Percentiles rank a stretch among this genome's conserved stretches.
Evolutionary conservation across 345 rosid species (phyloP).

Genomic region (Microcos paniculata): DNA sequence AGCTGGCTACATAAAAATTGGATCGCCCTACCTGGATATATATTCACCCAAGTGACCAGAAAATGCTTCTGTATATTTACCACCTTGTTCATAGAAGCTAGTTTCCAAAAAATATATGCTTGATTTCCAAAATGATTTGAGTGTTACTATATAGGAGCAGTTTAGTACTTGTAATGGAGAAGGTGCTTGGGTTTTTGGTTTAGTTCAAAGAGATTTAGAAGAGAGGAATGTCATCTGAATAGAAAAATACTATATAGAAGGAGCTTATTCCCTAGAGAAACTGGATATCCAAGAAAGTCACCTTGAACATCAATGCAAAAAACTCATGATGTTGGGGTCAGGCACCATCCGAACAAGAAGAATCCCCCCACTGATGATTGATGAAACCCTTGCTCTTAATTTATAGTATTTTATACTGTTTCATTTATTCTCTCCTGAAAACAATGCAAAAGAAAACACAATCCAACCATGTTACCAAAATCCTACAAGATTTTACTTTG

Average conservation of each 20-base stretch:
- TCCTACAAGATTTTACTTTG: slow-evolving; percentile 16
- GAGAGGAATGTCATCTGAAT: slow-evolving; percentile 19
- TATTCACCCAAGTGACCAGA: neutral
- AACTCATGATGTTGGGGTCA: slow-evolving; percentile 8
- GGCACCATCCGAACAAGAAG: slow-evolving; percentile 17
- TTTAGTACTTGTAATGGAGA: neutral
- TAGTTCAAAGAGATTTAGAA: slow-evolving; percentile 9
- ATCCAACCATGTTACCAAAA: slow-evolving; percentile 13
- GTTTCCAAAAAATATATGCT: neutral
- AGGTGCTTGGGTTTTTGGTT: neutral
- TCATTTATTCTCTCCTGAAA: slow-evolving; percentile 32
- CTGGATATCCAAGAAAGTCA: slow-evolving; percentile 15
- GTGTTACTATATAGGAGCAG: too few relatives aligned
- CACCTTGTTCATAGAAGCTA: neutral
- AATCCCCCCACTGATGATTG: slow-evolving; percentile 7
- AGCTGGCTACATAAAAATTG: neutral
- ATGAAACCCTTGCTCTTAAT: slow-evolving; percentile 19
- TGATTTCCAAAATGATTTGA: too few relatives aligned
- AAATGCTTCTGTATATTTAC: neutral
- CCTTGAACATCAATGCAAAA: slow-evolving; percentile 20
- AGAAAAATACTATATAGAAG: slow-evolving; percentile 16
- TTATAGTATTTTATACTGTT: neutral
- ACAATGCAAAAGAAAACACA: slow-evolving; percentile 26
- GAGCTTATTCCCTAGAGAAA: slow-evolving; percentile 26
- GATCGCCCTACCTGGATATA: neutral